Evolutionary conservation across 805 yeast species (phyloP).

Genomic region (Candida germanica): DNA sequence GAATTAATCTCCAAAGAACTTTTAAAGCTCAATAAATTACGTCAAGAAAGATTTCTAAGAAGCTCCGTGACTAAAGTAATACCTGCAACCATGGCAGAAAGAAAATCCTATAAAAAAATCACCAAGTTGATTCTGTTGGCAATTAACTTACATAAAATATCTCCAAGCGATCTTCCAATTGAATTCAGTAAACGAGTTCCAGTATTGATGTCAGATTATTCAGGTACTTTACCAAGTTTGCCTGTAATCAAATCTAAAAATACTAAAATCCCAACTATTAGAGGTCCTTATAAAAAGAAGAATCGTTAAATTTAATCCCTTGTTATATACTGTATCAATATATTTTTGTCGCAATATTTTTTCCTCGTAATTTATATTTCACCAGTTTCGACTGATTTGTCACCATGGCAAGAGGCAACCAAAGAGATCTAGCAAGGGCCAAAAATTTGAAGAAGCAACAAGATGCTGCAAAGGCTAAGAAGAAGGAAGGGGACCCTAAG

Average conservation of each 20-base stretch:
- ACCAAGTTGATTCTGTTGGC: constrained; percentile 30
- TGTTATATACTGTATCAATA: constrained; percentile 3
- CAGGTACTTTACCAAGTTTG: constrained; percentile 75
- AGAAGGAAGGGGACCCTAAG: constrained; percentile 79
- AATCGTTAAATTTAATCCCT: constrained; percentile 14
- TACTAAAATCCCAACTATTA: constrained; percentile 34
- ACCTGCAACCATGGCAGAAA: constrained; percentile 26
- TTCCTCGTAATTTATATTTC: not conserved
- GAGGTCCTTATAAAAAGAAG: constrained; percentile 39
- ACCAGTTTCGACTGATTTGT: no score
- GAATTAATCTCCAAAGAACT: constrained; percentile 30
- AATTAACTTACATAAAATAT: constrained; percentile 26
- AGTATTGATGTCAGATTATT: constrained; percentile 66
- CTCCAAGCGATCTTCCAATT: constrained; percentile 23
- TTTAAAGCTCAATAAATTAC: constrained; percentile 34
- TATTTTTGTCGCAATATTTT: not conserved
- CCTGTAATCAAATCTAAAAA: constrained; percentile 22
- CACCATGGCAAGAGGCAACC: constrained; percentile 92
- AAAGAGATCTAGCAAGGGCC: constrained; percentile 89
- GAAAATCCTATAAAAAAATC: constrained; percentile 27
- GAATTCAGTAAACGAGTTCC: constrained; percentile 51
- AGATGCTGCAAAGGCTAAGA: constrained; percentile 51
- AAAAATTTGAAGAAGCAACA: constrained; percentile 81
- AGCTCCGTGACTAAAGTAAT: constrained; percentile 23
- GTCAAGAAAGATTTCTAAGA: constrained; percentile 37